Base-by-base conservation (phyloP, 257 asterid species). In the Petrea volubilis region DNA sequence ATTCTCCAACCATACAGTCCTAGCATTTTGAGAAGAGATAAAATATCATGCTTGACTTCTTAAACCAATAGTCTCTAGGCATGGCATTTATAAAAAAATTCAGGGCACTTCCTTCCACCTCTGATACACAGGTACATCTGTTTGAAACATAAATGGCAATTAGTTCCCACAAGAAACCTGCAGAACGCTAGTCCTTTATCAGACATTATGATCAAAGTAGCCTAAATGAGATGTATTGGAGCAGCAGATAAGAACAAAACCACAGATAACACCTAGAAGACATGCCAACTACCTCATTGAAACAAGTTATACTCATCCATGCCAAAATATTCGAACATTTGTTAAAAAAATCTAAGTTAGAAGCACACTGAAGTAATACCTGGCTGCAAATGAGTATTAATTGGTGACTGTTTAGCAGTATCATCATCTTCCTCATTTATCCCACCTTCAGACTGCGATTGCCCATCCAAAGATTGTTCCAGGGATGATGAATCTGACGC, bases 401-500 rank as follows among this genome's bases (percentile, higher is more conserved):
- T 70, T 50, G 84, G 85, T 40, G 91, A 78, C 60, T 74, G 83
- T 70, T 82, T 88, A 55, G 77, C 68, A 44, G 79, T 75, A 66
- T 81, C 86, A 60, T 76, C 93, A 64, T 84, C 96, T 36, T 82
- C 93, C 64, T 87, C 86, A 73, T 85, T 85, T 49, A 77, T 55
- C 60, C 79, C 82, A 73, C 84, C 86, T 69, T 81, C 94, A 49
- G 97, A 87, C 29, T 83, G 96, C 29, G 96, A 91, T 38, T 81
- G 89, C 15, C 76, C 89, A 59, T 88, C 96, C 67, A 56, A 79
- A 41, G 92, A 90, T 49, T 86, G 93, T 76, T 91, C 96, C 72
- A 68, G 69, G 2, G 96, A 87, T 29, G 94, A 86, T 15, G 97
- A 86, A 56, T 92, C 96, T 60, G 96, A 90, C 50, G 74, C 88